phyloP scores from a whole-genome alignment of 1,284 basidiomycete species.

The Mycosarcoma maydis region DNA sequence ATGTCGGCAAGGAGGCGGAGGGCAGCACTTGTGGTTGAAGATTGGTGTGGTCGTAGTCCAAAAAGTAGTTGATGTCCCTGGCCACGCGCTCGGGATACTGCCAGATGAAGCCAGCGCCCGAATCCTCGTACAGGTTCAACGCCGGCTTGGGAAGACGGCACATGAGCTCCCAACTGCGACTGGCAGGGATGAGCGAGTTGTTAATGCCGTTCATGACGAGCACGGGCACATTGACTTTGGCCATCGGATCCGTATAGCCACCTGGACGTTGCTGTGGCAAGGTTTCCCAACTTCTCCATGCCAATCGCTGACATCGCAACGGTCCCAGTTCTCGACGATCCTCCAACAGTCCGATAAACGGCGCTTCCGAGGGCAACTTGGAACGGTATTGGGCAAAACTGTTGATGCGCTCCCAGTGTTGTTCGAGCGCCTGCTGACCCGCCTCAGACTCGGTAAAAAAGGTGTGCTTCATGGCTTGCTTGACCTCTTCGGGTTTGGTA shows the following conservation, averaged over 20 bases:
- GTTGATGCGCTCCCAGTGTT: slow-evolving; percentile 39
- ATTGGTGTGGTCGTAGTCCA: slow-evolving; percentile 29
- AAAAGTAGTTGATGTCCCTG: slow-evolving; percentile 35
- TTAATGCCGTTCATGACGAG: slow-evolving; percentile 40
- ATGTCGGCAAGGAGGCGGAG: slow-evolving; percentile 27
- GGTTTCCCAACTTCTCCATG: slow-evolving; percentile 40
- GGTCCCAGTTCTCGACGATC: slow-evolving; percentile 39
- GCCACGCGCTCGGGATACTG: slow-evolving; percentile 38
- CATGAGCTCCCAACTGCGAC: slow-evolving; percentile 44
- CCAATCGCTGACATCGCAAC: slow-evolving; percentile 28
- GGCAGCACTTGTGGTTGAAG: slow-evolving; percentile 30
- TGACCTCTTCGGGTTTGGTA: slow-evolving; percentile 33
- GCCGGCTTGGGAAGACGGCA: slow-evolving; percentile 28
- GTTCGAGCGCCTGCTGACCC: slow-evolving; percentile 28
- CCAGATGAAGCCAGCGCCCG: slow-evolving; percentile 35
- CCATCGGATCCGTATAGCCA: slow-evolving; percentile 29
- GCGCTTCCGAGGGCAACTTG: slow-evolving; percentile 26
- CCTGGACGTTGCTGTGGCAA: slow-evolving; percentile 28
- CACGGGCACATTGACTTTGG: slow-evolving; percentile 35
- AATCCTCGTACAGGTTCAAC: slow-evolving; percentile 31
- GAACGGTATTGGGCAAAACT: slow-evolving; percentile 32
- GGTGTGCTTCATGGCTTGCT: slow-evolving; percentile 28
- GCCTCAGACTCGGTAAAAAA: slow-evolving; percentile 27
- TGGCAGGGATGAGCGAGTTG: slow-evolving; percentile 36
- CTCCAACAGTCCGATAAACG: slow-evolving; percentile 34